These are phyloP conservation scores for Macrolepiota albuminosa DNA, from an alignment of 768 basidiomycete genomes.

Conservation along the genomic window DNA sequence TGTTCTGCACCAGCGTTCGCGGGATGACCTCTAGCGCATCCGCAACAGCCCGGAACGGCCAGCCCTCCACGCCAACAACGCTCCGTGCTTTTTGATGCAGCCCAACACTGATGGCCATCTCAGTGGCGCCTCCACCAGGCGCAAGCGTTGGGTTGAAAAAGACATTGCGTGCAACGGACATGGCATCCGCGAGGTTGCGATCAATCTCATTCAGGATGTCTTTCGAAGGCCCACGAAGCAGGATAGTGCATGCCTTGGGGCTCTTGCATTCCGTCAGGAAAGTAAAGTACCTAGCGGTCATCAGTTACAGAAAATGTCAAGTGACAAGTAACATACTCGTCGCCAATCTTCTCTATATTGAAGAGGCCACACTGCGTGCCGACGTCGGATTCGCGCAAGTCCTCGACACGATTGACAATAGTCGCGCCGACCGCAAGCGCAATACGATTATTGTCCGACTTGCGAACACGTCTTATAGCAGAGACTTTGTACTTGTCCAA, in stretches of 20 bases:
- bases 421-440: constrained; percentile 94
- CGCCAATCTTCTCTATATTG: constrained; percentile 94
- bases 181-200: constrained; percentile 95
- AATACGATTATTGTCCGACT: constrained; percentile 98
- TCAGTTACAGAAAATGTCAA: neutral
- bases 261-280: constrained; percentile 89
- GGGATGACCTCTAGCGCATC: constrained; percentile 99
- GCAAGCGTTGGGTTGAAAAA: constrained; percentile 94
- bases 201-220: constrained; percentile 98
- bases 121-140: constrained; percentile 95
- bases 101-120: constrained; percentile 95
- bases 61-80: constrained; percentile 84
- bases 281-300: constrained; percentile 70
- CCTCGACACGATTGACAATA: constrained; percentile 95
- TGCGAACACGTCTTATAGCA: constrained; percentile 95
- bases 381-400: constrained; percentile 86
- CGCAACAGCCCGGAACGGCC: constrained; percentile 87
- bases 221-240: constrained; percentile 96
- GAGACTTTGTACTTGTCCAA: constrained; percentile 84
- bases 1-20: constrained; percentile 90
- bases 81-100: constrained; percentile 75
- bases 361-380: constrained; percentile 96
- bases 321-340: constrained; percentile 56
- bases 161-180: constrained; percentile 95
- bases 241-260: constrained; percentile 97